phyloP scores from a whole-genome alignment of 2,329 filamentous ascomycete species.

The Furcasterigmium furcatum region DNA sequence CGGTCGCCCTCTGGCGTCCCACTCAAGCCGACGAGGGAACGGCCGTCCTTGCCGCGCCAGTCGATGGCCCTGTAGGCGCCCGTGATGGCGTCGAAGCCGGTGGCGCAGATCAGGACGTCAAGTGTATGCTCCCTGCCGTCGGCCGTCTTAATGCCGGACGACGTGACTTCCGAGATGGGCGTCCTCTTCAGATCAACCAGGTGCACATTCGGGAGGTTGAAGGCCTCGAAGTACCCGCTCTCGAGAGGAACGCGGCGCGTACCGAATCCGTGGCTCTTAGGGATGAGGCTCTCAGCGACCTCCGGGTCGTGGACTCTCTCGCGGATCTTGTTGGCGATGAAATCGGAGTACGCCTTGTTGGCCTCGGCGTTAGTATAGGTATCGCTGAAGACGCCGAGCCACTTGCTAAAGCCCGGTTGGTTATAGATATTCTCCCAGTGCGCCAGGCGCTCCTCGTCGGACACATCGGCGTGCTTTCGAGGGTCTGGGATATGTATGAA shows the following conservation, averaged over 20 bases:
- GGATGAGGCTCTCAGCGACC: conserved; percentile 28
- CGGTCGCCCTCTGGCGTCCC: conserved; percentile 12
- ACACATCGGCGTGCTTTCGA: conserved; percentile 16
- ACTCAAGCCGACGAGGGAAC: conserved; percentile 3
- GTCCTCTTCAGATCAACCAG: conserved; percentile 41
- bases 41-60: conserved; percentile 23
- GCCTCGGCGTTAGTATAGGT: conserved; percentile 20
- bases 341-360: conserved; percentile 22
- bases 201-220: conserved; percentile 41
- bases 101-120: conserved; percentile 36
- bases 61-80: conserved; percentile 26
- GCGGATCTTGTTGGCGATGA: conserved; percentile 29
- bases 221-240: conserved; percentile 44
- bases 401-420: conserved; percentile 32
- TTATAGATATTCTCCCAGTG: conserved; percentile 26
- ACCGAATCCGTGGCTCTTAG: conserved; percentile 18
- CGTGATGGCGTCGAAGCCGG: conserved; percentile 33
- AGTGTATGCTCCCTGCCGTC: conserved; percentile 25
- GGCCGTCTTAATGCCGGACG: conserved; percentile 27
- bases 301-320: conserved; percentile 27
- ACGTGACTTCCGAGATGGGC: conserved; percentile 32
- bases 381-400: conserved; percentile 17
- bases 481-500: conserved; percentile 15
- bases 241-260: conserved; percentile 37
- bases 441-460: conserved; percentile 19